Conservation (phyloP, 2,329 filamentous ascomycete genomes). For the Zymoseptoria brevis region DNA sequence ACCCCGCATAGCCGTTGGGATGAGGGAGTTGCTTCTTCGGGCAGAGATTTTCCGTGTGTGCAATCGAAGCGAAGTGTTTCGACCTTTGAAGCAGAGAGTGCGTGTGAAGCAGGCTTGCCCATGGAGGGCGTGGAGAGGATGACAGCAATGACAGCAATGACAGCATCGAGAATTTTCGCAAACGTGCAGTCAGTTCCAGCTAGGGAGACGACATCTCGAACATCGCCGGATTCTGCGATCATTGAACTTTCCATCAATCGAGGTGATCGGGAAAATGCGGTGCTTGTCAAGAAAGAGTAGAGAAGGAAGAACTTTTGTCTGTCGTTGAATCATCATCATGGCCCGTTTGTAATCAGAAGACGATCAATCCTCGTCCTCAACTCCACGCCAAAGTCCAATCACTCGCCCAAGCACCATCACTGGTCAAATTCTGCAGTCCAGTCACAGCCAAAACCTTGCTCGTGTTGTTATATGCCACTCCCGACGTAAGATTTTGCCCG, state of each 20-base stretch:
- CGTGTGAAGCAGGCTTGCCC: background rate
- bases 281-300: background rate
- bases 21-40: background rate
- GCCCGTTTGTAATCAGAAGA: background rate
- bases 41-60: background rate
- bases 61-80: background rate
- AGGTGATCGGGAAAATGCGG: background rate
- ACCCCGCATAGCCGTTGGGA: background rate
- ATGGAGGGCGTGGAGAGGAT: background rate
- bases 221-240: background rate
- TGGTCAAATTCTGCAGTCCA: constrained; percentile 43
- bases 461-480: constrained; percentile 44
- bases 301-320: background rate
- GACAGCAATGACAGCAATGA: background rate
- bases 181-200: background rate
- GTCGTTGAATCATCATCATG: background rate
- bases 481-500: constrained; percentile 33
- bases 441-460: constrained; percentile 45
- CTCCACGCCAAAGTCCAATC: constrained; percentile 52
- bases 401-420: constrained; percentile 47
- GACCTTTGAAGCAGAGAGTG: background rate
- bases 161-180: background rate
- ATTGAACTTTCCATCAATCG: background rate
- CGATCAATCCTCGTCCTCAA: constrained; percentile 5
- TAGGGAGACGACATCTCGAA: background rate